Base-by-base conservation (phyloP, 345 rosid genomes). In the Citrus hindsii region DNA sequence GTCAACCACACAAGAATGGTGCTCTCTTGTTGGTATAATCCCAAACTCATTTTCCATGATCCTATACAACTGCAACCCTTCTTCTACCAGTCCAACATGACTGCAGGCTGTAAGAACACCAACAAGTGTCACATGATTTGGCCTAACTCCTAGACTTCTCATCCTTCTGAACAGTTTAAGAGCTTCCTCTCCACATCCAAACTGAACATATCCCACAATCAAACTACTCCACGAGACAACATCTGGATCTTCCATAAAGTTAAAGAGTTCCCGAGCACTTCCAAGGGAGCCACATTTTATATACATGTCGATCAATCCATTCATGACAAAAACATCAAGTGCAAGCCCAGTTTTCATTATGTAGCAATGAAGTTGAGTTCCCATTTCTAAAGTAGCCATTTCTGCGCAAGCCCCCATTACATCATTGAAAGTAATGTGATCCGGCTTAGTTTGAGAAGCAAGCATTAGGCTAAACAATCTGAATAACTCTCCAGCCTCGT, bases 211-310 rank as follows among this genome's bases (percentile, higher is more conserved):
- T 40, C 95, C 98, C 71, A 88, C 86, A 42, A 92, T 86, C 77
- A 94, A 83, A 58, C 79, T 83, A 64, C 95, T 92, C 95, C 97
- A 94, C 0, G 97, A 91, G 83, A 94, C 82, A 77, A 92, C 84
- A 85, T 94, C 93, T 58, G 84, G 79, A 37, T 70, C 77, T 67
- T 80, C 85, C 83, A 89, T 91, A 38, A 69, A 80, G 76, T 85
- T 90, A 80, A 90, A 92, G 33, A 90, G 85, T 71, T 67, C 60
- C 46, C 66, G 77, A 0, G 96, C 90, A 83, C 75, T 83, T 81
- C 60, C 82, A 28, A 90, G 84, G 42, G 88, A 89, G 24, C 98
- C 98, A 67, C 92, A 92, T 75, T 94, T 94, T 32, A 87, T 83
- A 68, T 94, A 90, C 94, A 92, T 83, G 90, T 94, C 93, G 30